These are phyloP conservation scores for Malus hybrid DNA, from an alignment of 331 rosid species.

Conservation along the genomic window DNA sequence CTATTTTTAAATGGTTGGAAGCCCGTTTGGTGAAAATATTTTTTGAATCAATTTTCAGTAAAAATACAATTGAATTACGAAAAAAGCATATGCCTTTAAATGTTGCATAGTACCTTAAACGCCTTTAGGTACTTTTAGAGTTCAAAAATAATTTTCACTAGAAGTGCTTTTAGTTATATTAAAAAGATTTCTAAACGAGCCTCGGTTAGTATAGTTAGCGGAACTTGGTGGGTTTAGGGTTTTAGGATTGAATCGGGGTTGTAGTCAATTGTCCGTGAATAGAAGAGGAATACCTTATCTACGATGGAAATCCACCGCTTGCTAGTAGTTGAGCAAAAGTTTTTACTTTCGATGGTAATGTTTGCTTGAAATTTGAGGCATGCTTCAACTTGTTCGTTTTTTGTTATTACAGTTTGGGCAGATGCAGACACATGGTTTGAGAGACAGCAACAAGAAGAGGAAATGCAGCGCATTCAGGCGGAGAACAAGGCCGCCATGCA, in stretches of 20 bases:
- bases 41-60: too few relatives aligned
- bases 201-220: rapidly evolving
- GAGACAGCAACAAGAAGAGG: conserved; percentile 96
- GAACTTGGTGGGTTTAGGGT: conserved; percentile 11
- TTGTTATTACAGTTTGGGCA: conserved; percentile 67
- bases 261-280: too few relatives aligned
- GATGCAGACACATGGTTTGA: conserved; percentile 99
- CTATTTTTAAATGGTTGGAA: too few relatives aligned
- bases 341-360: not conserved
- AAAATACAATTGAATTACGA: too few relatives aligned
- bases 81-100: too few relatives aligned
- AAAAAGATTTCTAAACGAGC: rapidly evolving
- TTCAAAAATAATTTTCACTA: rapidly evolving
- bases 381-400: not conserved
- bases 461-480: conserved; percentile 68
- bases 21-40: too few relatives aligned
- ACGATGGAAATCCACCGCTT: too few relatives aligned
- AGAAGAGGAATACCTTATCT: too few relatives aligned
- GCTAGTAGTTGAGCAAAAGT: not conserved
- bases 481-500: conserved; percentile 78
- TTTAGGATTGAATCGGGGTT: not conserved
- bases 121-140: too few relatives aligned
- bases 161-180: too few relatives aligned
- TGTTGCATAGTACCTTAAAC: too few relatives aligned
- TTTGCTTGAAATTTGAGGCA: not conserved